Percentiles rank a stretch among this genome's conserved stretches.
Conservation (phyloP, 1,139 yeast genomes). For the Candida mesenterica region DNA sequence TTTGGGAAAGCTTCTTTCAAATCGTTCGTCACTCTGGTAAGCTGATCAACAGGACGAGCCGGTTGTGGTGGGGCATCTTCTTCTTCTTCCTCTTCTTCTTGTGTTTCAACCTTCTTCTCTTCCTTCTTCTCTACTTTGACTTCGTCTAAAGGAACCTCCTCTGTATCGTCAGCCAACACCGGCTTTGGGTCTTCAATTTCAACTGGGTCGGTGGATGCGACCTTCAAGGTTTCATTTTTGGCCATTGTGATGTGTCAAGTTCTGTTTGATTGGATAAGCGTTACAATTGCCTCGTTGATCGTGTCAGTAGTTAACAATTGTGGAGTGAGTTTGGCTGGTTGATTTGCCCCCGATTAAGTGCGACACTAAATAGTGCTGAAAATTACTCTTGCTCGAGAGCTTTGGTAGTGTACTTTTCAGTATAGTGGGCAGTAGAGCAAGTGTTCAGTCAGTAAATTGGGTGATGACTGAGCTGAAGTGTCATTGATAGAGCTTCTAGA, state of each 20-base stretch:
- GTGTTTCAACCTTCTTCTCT: constrained; percentile 6
- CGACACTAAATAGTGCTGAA: too few species aligned
- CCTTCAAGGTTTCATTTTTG: constrained; percentile 21
- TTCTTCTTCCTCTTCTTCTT: constrained; percentile 10
- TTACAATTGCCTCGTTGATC: too few species aligned
- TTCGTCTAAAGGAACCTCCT: constrained; percentile 15
- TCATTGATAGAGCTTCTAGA: too few species aligned
- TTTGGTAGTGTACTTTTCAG: too few species aligned
- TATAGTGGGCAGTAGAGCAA: too few species aligned
- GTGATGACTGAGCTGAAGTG: too few species aligned
- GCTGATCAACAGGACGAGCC: constrained; percentile 63
- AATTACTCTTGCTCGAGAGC: too few species aligned
- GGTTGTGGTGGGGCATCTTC: constrained; percentile 67
- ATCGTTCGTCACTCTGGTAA: constrained; percentile 49
- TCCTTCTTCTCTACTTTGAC: constrained; percentile 4
- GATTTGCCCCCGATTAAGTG: too few species aligned
- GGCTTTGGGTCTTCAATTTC: constrained; percentile 20
- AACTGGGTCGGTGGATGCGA: constrained; percentile 25
- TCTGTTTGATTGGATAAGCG: constrained; percentile 1
- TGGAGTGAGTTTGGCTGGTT: too few species aligned
- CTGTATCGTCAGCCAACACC: constrained; percentile 21
- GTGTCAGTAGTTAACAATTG: too few species aligned
- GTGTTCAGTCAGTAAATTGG: too few species aligned
- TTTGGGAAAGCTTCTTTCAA: constrained; percentile 82
- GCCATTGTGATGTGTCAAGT: constrained; percentile 6